Conservation (phyloP, 164 flowering plant genomes). For the Stephania yunnanensis region DNA sequence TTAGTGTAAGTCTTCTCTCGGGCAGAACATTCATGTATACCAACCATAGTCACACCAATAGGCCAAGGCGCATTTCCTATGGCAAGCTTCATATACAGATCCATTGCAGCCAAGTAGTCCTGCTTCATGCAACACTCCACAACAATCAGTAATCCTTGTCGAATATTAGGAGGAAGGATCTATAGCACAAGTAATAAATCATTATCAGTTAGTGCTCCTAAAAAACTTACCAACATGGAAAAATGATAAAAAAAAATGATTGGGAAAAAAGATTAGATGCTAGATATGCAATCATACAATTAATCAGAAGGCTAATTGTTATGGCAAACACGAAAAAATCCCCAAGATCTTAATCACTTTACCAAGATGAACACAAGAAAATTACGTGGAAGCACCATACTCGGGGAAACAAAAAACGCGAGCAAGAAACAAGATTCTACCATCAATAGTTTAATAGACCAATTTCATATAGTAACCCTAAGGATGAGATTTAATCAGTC, state of each 20-base stretch:
- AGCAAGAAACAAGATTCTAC: too few relatives aligned
- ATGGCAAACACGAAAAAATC: too few relatives aligned
- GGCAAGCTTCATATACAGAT: constrained; percentile 88
- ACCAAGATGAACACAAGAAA: too few relatives aligned
- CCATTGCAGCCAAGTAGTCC: constrained; percentile 94
- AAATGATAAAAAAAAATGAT: background rate
- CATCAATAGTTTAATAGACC: too few relatives aligned
- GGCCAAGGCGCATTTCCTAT: constrained; percentile 99
- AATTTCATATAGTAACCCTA: too few relatives aligned
- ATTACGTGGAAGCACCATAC: too few relatives aligned
- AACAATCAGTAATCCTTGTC: constrained; percentile 63
- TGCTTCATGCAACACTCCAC: constrained; percentile 81
- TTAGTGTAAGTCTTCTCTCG: constrained; percentile 97
- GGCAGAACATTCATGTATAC: constrained; percentile 98
- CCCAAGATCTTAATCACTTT: too few relatives aligned
- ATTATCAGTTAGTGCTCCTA: background rate
- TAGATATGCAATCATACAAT: too few relatives aligned
- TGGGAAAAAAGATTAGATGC: too few relatives aligned
- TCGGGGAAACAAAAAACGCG: too few relatives aligned
- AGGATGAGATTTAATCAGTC: too few relatives aligned
- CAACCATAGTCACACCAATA: constrained; percentile 99
- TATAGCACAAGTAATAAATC: constrained; percentile 16
- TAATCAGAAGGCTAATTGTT: too few relatives aligned
- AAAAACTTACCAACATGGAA: background rate
- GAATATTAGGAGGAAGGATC: constrained; percentile 89